phyloP scores from a whole-genome alignment of 2,329 filamentous ascomycete genomes.

The Harringtonia lauricola region DNA sequence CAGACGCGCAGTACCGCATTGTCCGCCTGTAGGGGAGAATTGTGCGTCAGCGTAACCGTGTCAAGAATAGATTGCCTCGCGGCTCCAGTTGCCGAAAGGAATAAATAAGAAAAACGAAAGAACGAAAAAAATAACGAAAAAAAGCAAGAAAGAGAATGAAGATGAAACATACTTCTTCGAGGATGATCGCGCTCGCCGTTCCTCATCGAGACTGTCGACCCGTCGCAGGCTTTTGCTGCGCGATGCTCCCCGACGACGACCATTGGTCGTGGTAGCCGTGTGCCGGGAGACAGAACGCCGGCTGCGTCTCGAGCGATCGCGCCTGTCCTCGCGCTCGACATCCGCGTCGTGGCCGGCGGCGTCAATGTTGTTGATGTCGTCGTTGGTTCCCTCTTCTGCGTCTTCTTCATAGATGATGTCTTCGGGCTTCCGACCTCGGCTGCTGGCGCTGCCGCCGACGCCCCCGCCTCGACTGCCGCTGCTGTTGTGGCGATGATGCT shows the following conservation, averaged over 20 bases:
- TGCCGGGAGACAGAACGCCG: constrained; percentile 16
- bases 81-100: too few relatives aligned
- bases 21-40: constrained; percentile 7
- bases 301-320: constrained; percentile 9
- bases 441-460: constrained; percentile 5
- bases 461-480: constrained; percentile 6
- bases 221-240: constrained; percentile 9
- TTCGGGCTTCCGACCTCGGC: constrained; percentile 4
- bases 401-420: constrained; percentile 10
- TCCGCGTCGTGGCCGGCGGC: constrained; percentile 4
- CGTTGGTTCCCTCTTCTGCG: constrained; percentile 6
- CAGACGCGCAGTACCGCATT: constrained; percentile 11
- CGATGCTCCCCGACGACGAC: constrained; percentile 1
- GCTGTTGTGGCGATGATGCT: constrained; percentile 1
- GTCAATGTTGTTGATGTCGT: constrained; percentile 4
- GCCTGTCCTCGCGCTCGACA: constrained; percentile 2
- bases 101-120: too few relatives aligned
- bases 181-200: constrained; percentile 3
- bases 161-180: constrained; percentile 8
- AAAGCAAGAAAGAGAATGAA: not conserved
- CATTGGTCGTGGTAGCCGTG: constrained; percentile 11
- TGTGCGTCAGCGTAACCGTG: not conserved
- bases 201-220: constrained; percentile 5
- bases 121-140: too few relatives aligned
- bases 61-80: too few relatives aligned